These are phyloP conservation scores for Russula earlei DNA, from an alignment of 768 basidiomycete genomes.

Conservation along the genomic window DNA sequence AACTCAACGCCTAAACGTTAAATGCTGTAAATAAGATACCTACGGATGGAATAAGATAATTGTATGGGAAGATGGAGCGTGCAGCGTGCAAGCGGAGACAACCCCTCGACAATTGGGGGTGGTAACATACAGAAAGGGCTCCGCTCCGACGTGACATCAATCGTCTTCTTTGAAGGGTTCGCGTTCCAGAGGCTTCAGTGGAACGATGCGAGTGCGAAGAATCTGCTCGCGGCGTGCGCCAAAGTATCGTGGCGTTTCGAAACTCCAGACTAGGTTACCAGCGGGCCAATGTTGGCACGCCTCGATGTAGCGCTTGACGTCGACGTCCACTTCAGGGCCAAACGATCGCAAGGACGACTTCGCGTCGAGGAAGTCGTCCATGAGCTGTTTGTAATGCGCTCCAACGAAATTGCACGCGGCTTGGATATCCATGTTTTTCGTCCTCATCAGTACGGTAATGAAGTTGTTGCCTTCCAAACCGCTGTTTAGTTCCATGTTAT, in stretches of 20 bases:
- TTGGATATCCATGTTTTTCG: constrained; percentile 44
- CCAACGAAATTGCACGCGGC: constrained; percentile 51
- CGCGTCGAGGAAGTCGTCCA: constrained; percentile 40
- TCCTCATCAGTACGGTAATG: constrained; percentile 57
- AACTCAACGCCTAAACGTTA: too few species aligned
- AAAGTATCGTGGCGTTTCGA: constrained; percentile 62
- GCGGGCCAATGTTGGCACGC: constrained; percentile 50
- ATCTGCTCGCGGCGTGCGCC: constrained; percentile 45
- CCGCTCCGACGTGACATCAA: background rate
- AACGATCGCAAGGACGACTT: constrained; percentile 41
- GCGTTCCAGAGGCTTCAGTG: constrained; percentile 17
- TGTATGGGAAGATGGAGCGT: background rate
- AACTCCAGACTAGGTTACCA: constrained; percentile 60
- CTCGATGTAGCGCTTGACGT: constrained; percentile 44
- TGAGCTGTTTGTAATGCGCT: constrained; percentile 38
- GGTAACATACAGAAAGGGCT: background rate
- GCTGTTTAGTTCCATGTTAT: constrained; percentile 62
- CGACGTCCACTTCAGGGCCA: constrained; percentile 38
- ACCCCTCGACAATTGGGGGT: background rate
- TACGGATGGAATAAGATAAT: background rate
- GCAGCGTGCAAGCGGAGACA: background rate
- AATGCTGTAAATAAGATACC: too few species aligned
- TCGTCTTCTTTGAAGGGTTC: constrained; percentile 17
- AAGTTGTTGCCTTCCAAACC: constrained; percentile 60
- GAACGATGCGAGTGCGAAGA: constrained; percentile 22